Base-by-base conservation (phyloP, 139 green algal genomes). In the Chlamydomonas sp. region DNA sequence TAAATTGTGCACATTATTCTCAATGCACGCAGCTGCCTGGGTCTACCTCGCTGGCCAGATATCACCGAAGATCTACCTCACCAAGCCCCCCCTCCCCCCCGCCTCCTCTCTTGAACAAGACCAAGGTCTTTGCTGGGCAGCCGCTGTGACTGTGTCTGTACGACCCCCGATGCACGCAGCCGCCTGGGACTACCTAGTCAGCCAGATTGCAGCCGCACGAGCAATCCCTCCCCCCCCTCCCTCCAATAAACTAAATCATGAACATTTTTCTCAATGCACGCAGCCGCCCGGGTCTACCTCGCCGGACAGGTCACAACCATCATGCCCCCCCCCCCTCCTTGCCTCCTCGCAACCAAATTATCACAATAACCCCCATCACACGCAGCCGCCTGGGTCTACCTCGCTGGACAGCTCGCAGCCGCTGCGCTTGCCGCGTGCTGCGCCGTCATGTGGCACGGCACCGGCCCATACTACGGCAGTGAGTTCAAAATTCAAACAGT, bases 11-110 rank as follows among this genome's bases (percentile, higher is more conserved):
- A n/a, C n/a, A n/a, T n/a, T n/a, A n/a, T n/a, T n/a, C n/a, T n/a
- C n/a, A n/a, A n/a, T n/a, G n/a, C n/a, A n/a, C n/a, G n/a, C n/a
- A n/a, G n/a, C n/a, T n/a, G n/a, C 48, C 49, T 77, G 72, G 72
- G 59, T 64, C 43, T 82, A 78, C 71, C 38, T 82, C 49, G 22
- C 35, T 1, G 76, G 65, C 8, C 76, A 82, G 39, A 61, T 78
- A 43, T 65, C 71, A 20, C 71, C 71, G n/a, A n/a, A n/a, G n/a
- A n/a, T n/a, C n/a, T n/a, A n/a, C n/a, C n/a, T n/a, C n/a, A n/a
- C n/a, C n/a, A n/a, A n/a, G n/a, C n/a, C n/a, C n/a, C n/a, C n/a
- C n/a, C n/a, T n/a, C n/a, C n/a, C n/a, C n/a, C n/a, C n/a, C n/a
- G n/a, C n/a, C n/a, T n/a, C n/a, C n/a, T n/a, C n/a, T n/a, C n/a